A percentile compares a stretch with the other conserved stretches of the same genome.
Conservation (phyloP, 2,329 filamentous ascomycete genomes). For the Domatiomyces catenatus region DNA sequence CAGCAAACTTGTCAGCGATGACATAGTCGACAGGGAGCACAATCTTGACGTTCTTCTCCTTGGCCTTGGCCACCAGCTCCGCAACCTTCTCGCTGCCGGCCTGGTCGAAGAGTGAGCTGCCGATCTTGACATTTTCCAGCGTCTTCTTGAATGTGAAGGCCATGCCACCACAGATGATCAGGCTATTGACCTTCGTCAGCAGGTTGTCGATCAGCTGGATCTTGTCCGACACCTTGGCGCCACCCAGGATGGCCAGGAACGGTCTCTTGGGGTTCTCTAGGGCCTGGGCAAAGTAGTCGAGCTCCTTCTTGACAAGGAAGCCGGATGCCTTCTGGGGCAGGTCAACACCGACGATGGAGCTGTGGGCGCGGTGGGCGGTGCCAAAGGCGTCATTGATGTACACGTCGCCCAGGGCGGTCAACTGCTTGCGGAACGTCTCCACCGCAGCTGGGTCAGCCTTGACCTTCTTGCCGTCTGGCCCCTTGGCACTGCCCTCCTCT, state of each 20-base stretch:
- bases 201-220: conserved; percentile 99
- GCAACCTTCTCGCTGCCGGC: conserved; percentile 81
- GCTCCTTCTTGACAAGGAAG: conserved; percentile 99
- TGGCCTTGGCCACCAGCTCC: conserved; percentile 81
- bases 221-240: conserved; percentile 98
- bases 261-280: conserved; percentile 85
- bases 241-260: conserved; percentile 96
- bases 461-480: conserved; percentile 85
- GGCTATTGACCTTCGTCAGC: conserved; percentile 90
- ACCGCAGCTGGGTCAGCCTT: conserved; percentile 94
- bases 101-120: conserved; percentile 83
- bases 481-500: conserved; percentile 93
- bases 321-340: conserved; percentile 93
- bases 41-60: conserved; percentile 89
- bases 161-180: conserved; percentile 96
- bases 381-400: conserved; percentile 99
- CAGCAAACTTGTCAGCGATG: conserved; percentile 86
- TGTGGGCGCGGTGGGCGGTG: conserved; percentile 95
- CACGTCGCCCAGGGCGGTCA: conserved; percentile 87
- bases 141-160: conserved; percentile 99
- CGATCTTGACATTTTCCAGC: conserved; percentile 78
- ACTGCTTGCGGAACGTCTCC: conserved; percentile 80
- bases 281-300: conserved; percentile 97
- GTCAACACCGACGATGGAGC: conserved; percentile 95
- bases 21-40: conserved; percentile 91